Evolutionary conservation across 1,139 yeast species (phyloP), one percentile per base, ranked within the genome.

Genomic region (Diutina pseudorugosa): DNA sequence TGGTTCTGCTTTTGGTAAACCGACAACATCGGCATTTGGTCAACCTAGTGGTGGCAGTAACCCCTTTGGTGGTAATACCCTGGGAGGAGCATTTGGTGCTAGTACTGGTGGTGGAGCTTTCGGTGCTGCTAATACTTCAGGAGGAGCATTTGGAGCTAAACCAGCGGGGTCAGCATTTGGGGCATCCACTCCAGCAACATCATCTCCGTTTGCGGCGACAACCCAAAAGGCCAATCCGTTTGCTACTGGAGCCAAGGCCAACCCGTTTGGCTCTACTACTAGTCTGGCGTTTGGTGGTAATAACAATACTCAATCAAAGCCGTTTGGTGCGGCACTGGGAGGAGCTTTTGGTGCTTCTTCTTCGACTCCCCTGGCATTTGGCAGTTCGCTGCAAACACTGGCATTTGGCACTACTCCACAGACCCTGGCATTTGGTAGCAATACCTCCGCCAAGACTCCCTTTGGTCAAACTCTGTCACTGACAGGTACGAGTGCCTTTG

Each of bases 341-440:
- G 20, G 20, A 11, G 42, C 42, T 9, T 55, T 55, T 55, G 58
- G 60, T 8, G 16, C 43, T n/a, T 41, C 55, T 12, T 27, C 52
- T n/a, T 50, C 47, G 16, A 51, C 56, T 4, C 52, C 51, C 11
- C 44, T 43, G 51, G 55, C 44, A 44, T 25, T 30, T 23, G 23
- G 41, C 42, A 14, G 48, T 36, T 7, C 47, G n/a, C 25, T 4
- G 7, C 25, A 23, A 23, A 30, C 33, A 14, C 47, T 25, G 21
- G 7, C 50, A 27, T 25, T 36, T 23, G 50, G 44, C 19, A 7
- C 51, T 40, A 14, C 25, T 23, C 25, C 25, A 23, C 25, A 23
- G 7, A 23, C 25, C 7, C 25, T 4, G 25, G 7, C 25, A 23
- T 7, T 23, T 4, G 7, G n/a, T n/a, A n/a, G n/a, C n/a, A n/a